Base-by-base conservation (phyloP, 2,329 filamentous ascomycete genomes). In the Diaporthe ampelina region DNA sequence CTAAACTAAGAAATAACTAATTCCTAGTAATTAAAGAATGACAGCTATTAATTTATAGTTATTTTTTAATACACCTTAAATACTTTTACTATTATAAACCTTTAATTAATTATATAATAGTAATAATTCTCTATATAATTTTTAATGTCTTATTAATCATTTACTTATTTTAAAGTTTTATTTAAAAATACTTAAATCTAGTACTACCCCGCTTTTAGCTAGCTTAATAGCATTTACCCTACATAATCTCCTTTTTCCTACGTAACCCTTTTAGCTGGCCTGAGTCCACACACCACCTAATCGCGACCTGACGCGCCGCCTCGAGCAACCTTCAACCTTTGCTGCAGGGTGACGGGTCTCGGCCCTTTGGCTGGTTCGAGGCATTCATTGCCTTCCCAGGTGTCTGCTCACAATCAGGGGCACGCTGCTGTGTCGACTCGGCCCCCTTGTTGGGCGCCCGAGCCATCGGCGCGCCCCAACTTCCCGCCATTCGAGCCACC, bases 311-410 rank as follows among this genome's bases (percentile, higher is more conserved):
- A 58, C 35, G 43, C 63, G 63, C 72, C 48, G n/a, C 17, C 32
- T 21, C n/a, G 19, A 32, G 21, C 61, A n/a, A 40, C 7, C 15
- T 4, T 26, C 21, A 7, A 58, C 61, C 37, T 35, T 19, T 40
- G n/a, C 56, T n/a, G 54, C 63, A 56, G 21, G 48, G 57, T n/a
- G 6, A n/a, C 48, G 21, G 48, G 70, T 45, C 37, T 70, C 45
- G n/a, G 72, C 61, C 61, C 68, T 37, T 37, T 56, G 45, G 69
- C 37, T 50, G 43, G 43, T 19, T 50, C n/a, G 29, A 52, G 63
- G 17, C 29, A 65, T 19, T 43, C 10, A 9, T n/a, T 58, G 56
- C 48, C 48, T 50, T 35, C 10, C n/a, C 4, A 5, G 9, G 24
- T 7, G 3, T 6, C 32, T 32, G 19, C 26, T 15, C 57, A 63